These are phyloP conservation scores for Hygrocybe punicea DNA, from an alignment of 768 basidiomycete species.

Conservation along the genomic window DNA sequence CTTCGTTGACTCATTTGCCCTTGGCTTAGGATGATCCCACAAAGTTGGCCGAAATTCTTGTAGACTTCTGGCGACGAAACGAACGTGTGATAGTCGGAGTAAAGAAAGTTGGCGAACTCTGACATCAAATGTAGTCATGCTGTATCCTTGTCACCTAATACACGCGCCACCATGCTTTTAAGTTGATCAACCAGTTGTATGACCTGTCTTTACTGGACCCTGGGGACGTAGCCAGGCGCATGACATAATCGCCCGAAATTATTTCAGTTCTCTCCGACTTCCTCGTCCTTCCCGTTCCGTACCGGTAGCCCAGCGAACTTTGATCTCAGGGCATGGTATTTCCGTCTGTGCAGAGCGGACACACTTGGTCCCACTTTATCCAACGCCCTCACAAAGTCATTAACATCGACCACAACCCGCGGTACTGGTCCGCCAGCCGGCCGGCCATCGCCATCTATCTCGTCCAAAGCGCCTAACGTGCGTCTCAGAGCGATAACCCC, in stretches of 20 bases:
- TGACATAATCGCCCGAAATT: neutral
- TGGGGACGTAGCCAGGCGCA: no score
- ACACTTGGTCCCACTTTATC: constrained; percentile 88
- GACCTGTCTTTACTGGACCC: no score
- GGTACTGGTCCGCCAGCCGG: constrained; percentile 15
- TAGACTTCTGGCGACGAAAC: constrained; percentile 91
- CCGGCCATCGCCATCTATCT: constrained; percentile 40
- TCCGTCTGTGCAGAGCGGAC: constrained; percentile 68
- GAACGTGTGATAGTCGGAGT: constrained; percentile 64
- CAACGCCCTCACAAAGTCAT: constrained; percentile 72
- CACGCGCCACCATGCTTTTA: no score
- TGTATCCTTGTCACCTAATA: no score
- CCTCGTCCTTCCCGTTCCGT: constrained; percentile 44
- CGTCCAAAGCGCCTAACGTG: constrained; percentile 63
- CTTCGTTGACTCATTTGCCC: neutral
- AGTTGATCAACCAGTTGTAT: no score
- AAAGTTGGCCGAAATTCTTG: constrained; percentile 70
- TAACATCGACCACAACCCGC: constrained; percentile 48
- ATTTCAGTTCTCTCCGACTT: constrained; percentile 32
- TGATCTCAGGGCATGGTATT: constrained; percentile 74
- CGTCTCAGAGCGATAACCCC: constrained; percentile 79
- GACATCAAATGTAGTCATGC: neutral
- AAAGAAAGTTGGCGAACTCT: constrained; percentile 53
- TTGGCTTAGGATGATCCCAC: constrained; percentile 75
- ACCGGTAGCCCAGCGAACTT: constrained; percentile 83